Evolutionary conservation across 768 basidiomycete species (phyloP).

Genomic region (Trametes punicea): DNA sequence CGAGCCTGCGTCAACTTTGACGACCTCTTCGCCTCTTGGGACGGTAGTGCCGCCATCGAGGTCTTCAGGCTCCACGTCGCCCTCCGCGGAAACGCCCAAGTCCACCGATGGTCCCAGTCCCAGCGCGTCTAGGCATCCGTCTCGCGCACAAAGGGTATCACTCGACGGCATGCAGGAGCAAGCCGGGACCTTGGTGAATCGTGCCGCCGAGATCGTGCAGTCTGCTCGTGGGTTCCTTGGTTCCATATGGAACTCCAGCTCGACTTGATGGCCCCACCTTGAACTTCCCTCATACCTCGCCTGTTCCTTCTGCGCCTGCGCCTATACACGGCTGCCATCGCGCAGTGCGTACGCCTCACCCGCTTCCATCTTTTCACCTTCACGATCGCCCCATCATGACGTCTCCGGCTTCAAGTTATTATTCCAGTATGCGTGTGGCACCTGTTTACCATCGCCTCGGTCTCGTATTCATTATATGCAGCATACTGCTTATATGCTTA

Average conservation of each 20-base stretch:
- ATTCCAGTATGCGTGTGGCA: constrained; percentile 22
- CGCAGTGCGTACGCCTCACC: constrained; percentile 1
- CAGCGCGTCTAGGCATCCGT: constrained; percentile 22
- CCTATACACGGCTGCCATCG: constrained; percentile 7
- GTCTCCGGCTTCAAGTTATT: constrained; percentile 6
- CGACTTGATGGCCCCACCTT: background rate
- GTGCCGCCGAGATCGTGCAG: constrained; percentile 77
- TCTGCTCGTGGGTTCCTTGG: constrained; percentile 78
- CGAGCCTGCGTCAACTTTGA: background rate
- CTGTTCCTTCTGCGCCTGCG: background rate
- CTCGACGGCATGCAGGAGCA: constrained; percentile 28
- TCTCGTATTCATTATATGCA: background rate
- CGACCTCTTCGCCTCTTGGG: background rate
- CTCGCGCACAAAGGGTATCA: constrained; percentile 24
- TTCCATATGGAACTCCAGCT: constrained; percentile 44
- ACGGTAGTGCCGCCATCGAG: no score
- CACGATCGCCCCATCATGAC: background rate
- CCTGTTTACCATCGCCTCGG: constrained; percentile 7
- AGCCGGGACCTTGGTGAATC: constrained; percentile 46
- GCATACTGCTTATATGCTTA: constrained; percentile 8
- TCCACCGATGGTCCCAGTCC: constrained; percentile 13
- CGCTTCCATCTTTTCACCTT: background rate
- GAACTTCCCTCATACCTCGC: background rate
- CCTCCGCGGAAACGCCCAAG: constrained; percentile 1
- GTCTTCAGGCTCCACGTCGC: background rate